These are phyloP conservation scores for Fusarium algeriense DNA, from an alignment of 2,329 filamentous ascomycete species.

Conservation along the genomic window DNA sequence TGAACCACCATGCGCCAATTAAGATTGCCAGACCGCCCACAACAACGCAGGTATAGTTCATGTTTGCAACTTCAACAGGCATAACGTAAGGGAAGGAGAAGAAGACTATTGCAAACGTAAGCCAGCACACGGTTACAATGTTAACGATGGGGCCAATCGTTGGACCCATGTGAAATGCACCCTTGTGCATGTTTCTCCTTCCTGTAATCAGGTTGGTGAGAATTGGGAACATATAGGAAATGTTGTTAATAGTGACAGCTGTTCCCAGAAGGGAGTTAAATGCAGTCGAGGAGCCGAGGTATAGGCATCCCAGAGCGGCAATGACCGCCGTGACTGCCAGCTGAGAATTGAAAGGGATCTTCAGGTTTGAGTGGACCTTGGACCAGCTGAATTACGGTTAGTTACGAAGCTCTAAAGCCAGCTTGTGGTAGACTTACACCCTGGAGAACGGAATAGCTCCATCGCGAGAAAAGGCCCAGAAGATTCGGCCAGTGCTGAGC, in stretches of 20 bases:
- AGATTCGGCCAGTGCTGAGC: slow-evolving; percentile 11
- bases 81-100: slow-evolving; percentile 18
- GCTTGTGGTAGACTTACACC: fast-evolving
- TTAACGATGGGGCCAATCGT: background rate
- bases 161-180: slow-evolving; percentile 7
- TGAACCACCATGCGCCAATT: background rate
- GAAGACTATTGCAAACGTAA: slow-evolving; percentile 1
- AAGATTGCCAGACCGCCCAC: background rate
- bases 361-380: background rate
- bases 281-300: slow-evolving; percentile 11
- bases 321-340: background rate
- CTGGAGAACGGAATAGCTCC: background rate
- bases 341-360: slow-evolving; percentile 9
- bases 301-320: slow-evolving; percentile 1
- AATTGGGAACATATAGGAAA: slow-evolving; percentile 8
- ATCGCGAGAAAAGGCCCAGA: slow-evolving; percentile 18
- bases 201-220: background rate
- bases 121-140: background rate
- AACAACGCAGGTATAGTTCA: slow-evolving; percentile 19
- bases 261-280: slow-evolving; percentile 16
- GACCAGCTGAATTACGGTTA: background rate
- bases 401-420: fast-evolving
- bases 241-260: slow-evolving; percentile 10
- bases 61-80: slow-evolving; percentile 7
- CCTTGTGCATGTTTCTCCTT: slow-evolving; percentile 12